Evolutionary conservation across 1,284 basidiomycete species (phyloP).

Genomic region (Coniferiporia sulphurascens): DNA sequence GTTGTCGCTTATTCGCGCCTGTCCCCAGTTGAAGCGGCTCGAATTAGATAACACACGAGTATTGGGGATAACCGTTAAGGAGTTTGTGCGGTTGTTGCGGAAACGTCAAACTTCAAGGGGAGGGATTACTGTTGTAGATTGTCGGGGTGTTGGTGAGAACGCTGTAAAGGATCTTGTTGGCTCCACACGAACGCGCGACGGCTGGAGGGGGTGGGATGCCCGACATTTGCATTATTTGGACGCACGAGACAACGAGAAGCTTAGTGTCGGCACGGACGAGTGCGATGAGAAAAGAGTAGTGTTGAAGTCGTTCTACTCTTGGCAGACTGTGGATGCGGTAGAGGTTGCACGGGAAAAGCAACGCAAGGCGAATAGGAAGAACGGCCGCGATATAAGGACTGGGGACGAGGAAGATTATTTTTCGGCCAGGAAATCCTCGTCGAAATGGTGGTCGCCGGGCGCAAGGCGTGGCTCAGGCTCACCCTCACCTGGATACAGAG

Average conservation of each 20-base stretch:
- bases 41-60: conserved; percentile 80
- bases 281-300: conserved; percentile 68
- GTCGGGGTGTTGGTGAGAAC: conserved; percentile 60
- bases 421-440: conserved; percentile 31
- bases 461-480: conserved; percentile 33
- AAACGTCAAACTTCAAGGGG: conserved; percentile 47
- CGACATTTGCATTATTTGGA: conserved; percentile 63
- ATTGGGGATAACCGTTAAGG: conserved; percentile 53
- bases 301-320: conserved; percentile 82
- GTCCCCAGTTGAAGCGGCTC: conserved; percentile 56
- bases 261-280: conserved; percentile 68
- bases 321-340: conserved; percentile 78
- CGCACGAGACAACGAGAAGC: conserved; percentile 54
- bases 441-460: conserved; percentile 43
- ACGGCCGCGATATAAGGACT: conserved; percentile 23
- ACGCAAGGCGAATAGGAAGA: conserved; percentile 36
- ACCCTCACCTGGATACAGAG: conserved; percentile 26
- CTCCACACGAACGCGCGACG: conserved; percentile 60
- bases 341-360: conserved; percentile 57
- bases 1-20: conserved; percentile 57
- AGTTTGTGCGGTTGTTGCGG: conserved; percentile 58
- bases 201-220: conserved; percentile 68
- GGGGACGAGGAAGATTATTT: conserved; percentile 15
- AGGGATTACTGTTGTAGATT: conserved; percentile 69
- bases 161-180: conserved; percentile 53